Percentiles rank a stretch among this genome's conserved stretches.
These are phyloP conservation scores for Solanum peruvianum DNA, from an alignment of 257 asterid species.

Conservation along the genomic window DNA sequence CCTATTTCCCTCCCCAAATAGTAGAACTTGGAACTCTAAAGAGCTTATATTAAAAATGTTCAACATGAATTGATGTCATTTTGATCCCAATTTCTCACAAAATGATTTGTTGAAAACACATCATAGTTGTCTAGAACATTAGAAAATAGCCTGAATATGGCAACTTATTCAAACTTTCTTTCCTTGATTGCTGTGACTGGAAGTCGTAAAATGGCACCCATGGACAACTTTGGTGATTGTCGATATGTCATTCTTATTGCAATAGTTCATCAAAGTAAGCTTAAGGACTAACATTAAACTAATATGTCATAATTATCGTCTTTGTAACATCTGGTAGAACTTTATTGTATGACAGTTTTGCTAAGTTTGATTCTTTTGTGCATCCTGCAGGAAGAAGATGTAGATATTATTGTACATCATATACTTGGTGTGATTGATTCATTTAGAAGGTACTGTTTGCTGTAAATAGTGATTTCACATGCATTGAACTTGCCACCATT, in stretches of 20 bases:
- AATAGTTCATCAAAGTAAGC: not conserved
- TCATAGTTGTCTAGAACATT: not conserved
- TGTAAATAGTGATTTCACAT: not conserved
- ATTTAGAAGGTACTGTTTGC: conserved; percentile 39
- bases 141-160: not conserved
- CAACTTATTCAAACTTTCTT: not conserved
- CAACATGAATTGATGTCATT: not conserved
- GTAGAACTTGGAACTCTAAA: not conserved
- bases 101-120: not conserved
- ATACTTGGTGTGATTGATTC: conserved; percentile 51
- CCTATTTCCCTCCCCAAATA: not conserved
- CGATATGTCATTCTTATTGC: not conserved
- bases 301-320: not conserved
- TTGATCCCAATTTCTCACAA: not conserved
- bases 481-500: not conserved
- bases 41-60: not conserved
- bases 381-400: conserved; percentile 62
- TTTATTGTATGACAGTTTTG: not conserved
- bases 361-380: not conserved
- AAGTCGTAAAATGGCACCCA: not conserved
- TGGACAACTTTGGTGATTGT: not conserved
- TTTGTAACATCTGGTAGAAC: not conserved
- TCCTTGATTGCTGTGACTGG: not conserved
- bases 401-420: conserved; percentile 61
- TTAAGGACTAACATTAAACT: not conserved